A percentile compares a stretch with the other conserved stretches of the same genome.
Evolutionary conservation across 345 rosid genomes (phyloP).

Genomic region (Bruguiera sexangula): DNA sequence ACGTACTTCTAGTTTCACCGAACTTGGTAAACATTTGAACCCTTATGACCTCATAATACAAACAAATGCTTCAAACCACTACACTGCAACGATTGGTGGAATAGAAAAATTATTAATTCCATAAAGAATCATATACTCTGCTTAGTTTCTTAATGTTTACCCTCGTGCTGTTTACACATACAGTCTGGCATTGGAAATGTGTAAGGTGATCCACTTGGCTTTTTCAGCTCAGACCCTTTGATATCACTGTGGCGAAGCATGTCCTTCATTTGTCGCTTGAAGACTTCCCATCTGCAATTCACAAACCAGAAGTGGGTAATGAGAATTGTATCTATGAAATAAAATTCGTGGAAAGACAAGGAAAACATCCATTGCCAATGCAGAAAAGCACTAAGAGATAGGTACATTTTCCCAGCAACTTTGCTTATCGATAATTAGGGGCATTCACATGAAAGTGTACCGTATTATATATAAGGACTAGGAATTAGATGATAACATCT

Average conservation of each 20-base stretch:
- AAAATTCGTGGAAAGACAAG: too few species aligned
- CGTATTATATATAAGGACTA: too few species aligned
- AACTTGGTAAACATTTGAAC: too few species aligned
- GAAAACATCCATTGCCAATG: too few species aligned
- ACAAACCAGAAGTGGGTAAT: background rate
- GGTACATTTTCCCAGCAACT: too few species aligned
- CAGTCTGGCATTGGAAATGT: slow-evolving; percentile 96
- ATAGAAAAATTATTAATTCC: background rate
- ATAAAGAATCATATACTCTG: background rate
- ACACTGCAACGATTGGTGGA: background rate
- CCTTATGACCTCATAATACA: too few species aligned
- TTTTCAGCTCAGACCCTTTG: slow-evolving; percentile 68
- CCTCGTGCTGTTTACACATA: slow-evolving; percentile 57
- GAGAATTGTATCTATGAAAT: too few species aligned
- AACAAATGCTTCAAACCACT: background rate
- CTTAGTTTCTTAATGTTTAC: background rate
- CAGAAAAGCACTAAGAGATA: too few species aligned
- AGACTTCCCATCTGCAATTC: slow-evolving; percentile 67
- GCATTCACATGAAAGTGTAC: too few species aligned
- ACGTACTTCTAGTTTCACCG: too few species aligned
- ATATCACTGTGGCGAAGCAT: slow-evolving; percentile 71
- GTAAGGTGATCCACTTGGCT: slow-evolving; percentile 69
- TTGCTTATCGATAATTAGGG: too few species aligned
- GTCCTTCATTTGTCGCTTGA: slow-evolving; percentile 72
- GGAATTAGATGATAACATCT: too few species aligned